A percentile compares a stretch with the other conserved stretches of the same genome.
phyloP scores from a whole-genome alignment of 2,329 filamentous ascomycete genomes.

The Byssothecium circinans region DNA sequence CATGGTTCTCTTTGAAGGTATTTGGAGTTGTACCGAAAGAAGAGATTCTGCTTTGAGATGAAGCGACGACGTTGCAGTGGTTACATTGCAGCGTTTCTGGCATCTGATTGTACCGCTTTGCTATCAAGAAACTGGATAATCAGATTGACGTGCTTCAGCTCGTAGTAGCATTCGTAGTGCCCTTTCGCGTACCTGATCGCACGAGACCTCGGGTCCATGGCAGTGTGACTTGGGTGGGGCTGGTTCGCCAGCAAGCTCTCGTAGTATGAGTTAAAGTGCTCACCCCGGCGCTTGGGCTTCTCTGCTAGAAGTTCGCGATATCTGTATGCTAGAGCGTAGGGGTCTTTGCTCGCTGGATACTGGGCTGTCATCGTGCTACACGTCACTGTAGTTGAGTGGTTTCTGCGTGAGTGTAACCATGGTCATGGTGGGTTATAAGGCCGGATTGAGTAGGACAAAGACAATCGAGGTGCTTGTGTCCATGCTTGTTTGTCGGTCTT shows the following conservation, averaged over 20 bases:
- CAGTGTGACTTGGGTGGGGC: constrained; percentile 16
- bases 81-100: neutral
- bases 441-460: neutral
- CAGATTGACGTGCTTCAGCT: constrained; percentile 16
- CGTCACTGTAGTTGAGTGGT: neutral
- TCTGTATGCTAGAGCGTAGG: constrained; percentile 24
- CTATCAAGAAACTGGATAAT: constrained; percentile 22
- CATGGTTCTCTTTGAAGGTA: neutral
- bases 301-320: constrained; percentile 24
- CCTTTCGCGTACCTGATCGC: constrained; percentile 26
- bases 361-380: neutral
- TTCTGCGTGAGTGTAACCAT: neutral
- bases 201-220: constrained; percentile 20
- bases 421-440: neutral
- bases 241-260: constrained; percentile 26
- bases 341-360: constrained; percentile 10
- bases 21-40: no score
- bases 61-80: neutral
- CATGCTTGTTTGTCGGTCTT: neutral
- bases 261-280: constrained; percentile 22
- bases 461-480: neutral
- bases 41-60: neutral
- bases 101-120: neutral
- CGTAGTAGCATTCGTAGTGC: constrained; percentile 26
- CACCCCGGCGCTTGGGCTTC: constrained; percentile 8